Percentiles rank a stretch among this genome's conserved stretches.
phyloP scores from a whole-genome alignment of 208 protist genomes.

The Crithidia sp. region DNA sequence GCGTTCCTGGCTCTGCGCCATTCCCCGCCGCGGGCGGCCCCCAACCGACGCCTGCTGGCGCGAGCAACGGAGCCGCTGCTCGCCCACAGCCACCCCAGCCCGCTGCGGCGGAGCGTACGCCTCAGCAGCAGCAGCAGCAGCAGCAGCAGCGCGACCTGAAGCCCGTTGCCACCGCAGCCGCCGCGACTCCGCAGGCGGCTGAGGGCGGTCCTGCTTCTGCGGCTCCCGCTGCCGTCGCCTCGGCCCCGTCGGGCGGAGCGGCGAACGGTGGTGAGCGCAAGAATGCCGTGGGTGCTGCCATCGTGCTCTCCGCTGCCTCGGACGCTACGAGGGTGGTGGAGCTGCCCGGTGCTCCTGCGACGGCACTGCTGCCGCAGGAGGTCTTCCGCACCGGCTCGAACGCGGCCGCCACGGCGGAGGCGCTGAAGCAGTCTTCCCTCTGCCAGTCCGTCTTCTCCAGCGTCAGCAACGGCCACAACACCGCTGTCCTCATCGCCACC shows the following conservation, averaged over 20 bases:
- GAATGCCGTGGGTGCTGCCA: background rate
- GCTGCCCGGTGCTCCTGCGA: constrained; percentile 16
- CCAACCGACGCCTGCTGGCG: background rate
- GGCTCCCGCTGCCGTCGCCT: too few relatives aligned
- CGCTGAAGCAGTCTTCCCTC: constrained; percentile 3
- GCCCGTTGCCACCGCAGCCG: background rate
- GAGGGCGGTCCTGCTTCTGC: too few relatives aligned
- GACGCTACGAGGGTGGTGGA: constrained; percentile 2
- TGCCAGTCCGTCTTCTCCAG: constrained; percentile 28
- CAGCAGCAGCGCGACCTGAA: constrained; percentile 4
- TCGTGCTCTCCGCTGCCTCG: constrained; percentile 23
- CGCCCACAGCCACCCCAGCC: background rate
- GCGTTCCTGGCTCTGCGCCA: background rate
- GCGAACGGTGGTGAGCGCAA: constrained; percentile 8
- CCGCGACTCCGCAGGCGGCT: background rate
- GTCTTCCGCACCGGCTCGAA: constrained; percentile 24
- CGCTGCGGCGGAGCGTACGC: background rate
- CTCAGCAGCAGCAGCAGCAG: background rate
- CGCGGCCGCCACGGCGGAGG: constrained; percentile 8
- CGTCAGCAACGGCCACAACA: constrained; percentile 59
- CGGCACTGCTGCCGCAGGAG: constrained; percentile 14
- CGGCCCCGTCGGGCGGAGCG: background rate
- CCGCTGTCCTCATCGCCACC: constrained; percentile 38
- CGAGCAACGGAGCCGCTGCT: too few relatives aligned
- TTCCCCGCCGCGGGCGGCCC: too few relatives aligned